Base-by-base conservation (phyloP, 495 filamentous ascomycete genomes). In the Usnea hakonensis region DNA sequence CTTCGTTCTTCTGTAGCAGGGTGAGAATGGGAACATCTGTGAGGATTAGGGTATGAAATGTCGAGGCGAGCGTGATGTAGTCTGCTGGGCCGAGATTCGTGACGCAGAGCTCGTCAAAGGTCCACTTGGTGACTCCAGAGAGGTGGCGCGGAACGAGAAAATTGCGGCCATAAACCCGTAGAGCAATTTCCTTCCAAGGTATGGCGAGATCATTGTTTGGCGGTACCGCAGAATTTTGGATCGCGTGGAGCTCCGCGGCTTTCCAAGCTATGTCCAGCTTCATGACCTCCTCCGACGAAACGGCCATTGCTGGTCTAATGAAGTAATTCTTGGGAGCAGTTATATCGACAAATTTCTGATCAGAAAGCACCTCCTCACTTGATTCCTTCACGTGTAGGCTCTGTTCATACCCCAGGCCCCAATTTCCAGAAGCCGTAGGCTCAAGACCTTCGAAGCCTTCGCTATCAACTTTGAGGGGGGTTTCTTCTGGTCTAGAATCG, bases 61-160 rank as follows among this genome's bases (percentile, higher is more conserved):
- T 85, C 1, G 84, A 87, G 1, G 87, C 85, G 60, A 90, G 75
- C 10, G 83, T 85, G 58, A 88, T 84, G 72, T 89, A 90, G 73
- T 90, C 87, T 26, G 87, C 87, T 38, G 86, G 84, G 0, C 87
- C 87, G 30, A 88, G 79, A 9, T 73, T 71, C 8, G 72, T 71
- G 36, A 68, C 64, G 56, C 85, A 87, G 9, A 90, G 79, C 36
- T 85, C 78, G 35, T 67, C 46, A 64, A 90, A 90, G 32, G 78
- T 76, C 81, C 83, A 87, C 38, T 71, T 69, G 4, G 81, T 75
- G 16, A 79, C 68, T 21, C 82, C 81, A 19, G 70, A 61, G 53
- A 76, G 68, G 28, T 79, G 75, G 10, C 72, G 72, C 13, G 83
- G 80, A 43, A 89, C 73, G 36, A 65, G 64, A 17, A 90, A 68